Conservation (phyloP, 768 basidiomycete genomes). For the Arthromyces matolae region DNA sequence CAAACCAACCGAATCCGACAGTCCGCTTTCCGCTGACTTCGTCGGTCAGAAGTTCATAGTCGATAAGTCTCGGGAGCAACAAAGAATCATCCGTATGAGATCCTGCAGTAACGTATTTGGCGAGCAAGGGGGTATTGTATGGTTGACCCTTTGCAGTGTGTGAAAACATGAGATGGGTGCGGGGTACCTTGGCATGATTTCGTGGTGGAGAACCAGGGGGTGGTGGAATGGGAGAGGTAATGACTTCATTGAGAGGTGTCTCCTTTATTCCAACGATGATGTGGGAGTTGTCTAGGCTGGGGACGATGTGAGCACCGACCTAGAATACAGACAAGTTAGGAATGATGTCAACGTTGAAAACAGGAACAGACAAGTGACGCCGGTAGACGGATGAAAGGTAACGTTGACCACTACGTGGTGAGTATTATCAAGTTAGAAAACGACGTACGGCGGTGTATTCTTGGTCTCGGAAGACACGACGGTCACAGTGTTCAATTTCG, state of each 20-base stretch:
- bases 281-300: slow-evolving; percentile 58
- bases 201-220: slow-evolving; percentile 29
- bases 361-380: too few species aligned
- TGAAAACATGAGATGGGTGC: slow-evolving; percentile 89
- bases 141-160: slow-evolving; percentile 86
- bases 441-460: slow-evolving; percentile 63
- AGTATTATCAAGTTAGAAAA: background rate
- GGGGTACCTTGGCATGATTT: slow-evolving; percentile 26
- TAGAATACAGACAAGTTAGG: slow-evolving; percentile 24
- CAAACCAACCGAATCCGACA: slow-evolving; percentile 90
- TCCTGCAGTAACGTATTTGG: slow-evolving; percentile 47
- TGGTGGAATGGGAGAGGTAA: slow-evolving; percentile 27
- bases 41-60: slow-evolving; percentile 80
- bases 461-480: slow-evolving; percentile 63
- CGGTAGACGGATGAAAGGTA: too few species aligned
- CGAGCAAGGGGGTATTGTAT: slow-evolving; percentile 80
- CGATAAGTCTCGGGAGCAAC: slow-evolving; percentile 54
- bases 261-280: slow-evolving; percentile 90
- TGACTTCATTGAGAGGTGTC: slow-evolving; percentile 61
- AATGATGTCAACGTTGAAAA: too few species aligned
- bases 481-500: slow-evolving; percentile 70
- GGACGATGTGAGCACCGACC: slow-evolving; percentile 73
- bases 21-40: slow-evolving; percentile 59
- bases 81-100: background rate
- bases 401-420: too few species aligned